phyloP scores from a whole-genome alignment of 1,139 yeast genomes.

The Scheffersomyces illinoinensis region DNA sequence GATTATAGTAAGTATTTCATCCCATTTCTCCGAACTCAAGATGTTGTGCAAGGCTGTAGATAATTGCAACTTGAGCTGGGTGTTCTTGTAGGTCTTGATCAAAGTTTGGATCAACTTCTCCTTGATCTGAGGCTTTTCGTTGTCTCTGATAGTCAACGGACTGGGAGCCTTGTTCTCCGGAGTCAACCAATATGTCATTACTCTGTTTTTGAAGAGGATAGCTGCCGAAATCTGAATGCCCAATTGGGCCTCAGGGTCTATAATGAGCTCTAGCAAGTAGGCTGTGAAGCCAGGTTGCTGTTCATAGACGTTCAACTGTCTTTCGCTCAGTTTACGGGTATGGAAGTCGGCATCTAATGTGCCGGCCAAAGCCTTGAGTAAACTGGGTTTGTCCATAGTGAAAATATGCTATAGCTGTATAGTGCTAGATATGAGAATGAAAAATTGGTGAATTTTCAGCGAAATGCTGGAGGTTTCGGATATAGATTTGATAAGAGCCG shows the following conservation, averaged over 20 bases:
- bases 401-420: neutral
- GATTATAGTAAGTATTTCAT: conserved; percentile 35
- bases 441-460: neutral
- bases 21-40: conserved; percentile 48
- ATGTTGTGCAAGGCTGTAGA: conserved; percentile 45
- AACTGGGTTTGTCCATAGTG: conserved; percentile 44
- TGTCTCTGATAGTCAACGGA: conserved; percentile 34
- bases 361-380: conserved; percentile 44
- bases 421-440: neutral
- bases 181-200: conserved; percentile 55
- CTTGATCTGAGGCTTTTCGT: conserved; percentile 56
- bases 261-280: conserved; percentile 53
- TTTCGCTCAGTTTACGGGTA: conserved; percentile 44
- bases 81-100: conserved; percentile 34
- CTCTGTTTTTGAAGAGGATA: conserved; percentile 66
- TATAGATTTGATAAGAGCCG: neutral
- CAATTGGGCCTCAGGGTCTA: conserved; percentile 44
- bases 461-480: neutral
- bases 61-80: conserved; percentile 41
- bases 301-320: conserved; percentile 40
- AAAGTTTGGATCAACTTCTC: conserved; percentile 50
- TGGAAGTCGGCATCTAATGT: conserved; percentile 42
- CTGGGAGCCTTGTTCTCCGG: conserved; percentile 38
- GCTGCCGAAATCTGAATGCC: conserved; percentile 64
- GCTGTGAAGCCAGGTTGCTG: conserved; percentile 59